Base-by-base conservation (phyloP, 139 green algal genomes). In the Tetradesmus lagerheimii region DNA sequence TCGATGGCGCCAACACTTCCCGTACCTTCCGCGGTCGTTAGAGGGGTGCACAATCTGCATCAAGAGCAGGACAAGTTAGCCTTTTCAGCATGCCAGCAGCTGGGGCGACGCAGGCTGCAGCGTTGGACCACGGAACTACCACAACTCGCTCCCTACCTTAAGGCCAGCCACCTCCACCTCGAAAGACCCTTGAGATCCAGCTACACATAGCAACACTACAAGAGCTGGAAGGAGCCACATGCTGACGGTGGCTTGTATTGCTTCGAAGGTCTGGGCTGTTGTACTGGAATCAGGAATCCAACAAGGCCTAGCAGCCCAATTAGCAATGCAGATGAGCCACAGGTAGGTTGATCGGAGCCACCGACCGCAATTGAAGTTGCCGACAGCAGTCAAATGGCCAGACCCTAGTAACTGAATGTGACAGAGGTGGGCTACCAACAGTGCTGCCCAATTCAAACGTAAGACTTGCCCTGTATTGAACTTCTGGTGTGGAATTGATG, bases 41-140 rank as follows among this genome's bases (percentile, higher is more conserved):
- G 45, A 75, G 3, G 85, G 85, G 43, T 89, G 85, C 6, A 89
- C 85, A 41, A 89, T 35, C 85, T 89, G 74, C 84, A 89, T 38
- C 45, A 15, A 34, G 2, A 83, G 6, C 5, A 41, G n/a, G n/a
- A 16, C 38, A n/a, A 83, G 38, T 37, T 16, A 25, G 23, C 1
- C 9, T 34, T 83, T 9, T 35, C 20, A 4, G 18, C n/a, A 45
- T 1, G 15, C 75, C 39, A n/a, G 77, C 77, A 50, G 20, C 38
- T 83, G 2, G 38, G 5, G 77, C 20, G 11, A 37, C n/a, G 71
- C 12, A 27, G 38, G 77, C 77, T 37, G 38, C 31, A 53, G 77
- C 31, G 41, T 31, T 39, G 77, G 31, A 62, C 39, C 38, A 37
- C 77, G 34, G 77, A 20, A 41, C 31, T 37, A 41, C 31, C 23